Evolutionary conservation across 257 asterid species (phyloP).

Genomic region (Solanum paucissectum): DNA sequence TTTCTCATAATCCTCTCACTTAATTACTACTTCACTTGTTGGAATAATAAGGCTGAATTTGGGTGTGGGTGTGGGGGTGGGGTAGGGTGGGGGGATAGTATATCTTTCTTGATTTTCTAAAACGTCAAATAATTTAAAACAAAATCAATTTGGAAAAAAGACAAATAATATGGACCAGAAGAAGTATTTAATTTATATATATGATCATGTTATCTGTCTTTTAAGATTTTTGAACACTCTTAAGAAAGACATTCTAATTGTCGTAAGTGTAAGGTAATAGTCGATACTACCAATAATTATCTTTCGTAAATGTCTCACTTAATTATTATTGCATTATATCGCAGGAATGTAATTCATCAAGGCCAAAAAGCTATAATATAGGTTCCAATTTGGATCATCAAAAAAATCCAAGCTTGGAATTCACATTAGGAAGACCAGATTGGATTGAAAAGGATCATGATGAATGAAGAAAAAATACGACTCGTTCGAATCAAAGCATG

Average conservation of each 20-base stretch:
- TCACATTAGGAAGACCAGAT: slow-evolving; percentile 21
- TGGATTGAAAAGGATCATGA: slow-evolving; percentile 31
- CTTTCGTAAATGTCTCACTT: background rate
- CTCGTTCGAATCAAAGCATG: background rate
- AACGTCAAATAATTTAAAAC: background rate
- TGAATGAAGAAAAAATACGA: slow-evolving; percentile 4
- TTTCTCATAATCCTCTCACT: background rate
- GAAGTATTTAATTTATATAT: background rate
- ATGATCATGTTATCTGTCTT: background rate
- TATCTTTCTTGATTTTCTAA: background rate
- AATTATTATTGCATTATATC: background rate
- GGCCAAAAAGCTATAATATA: slow-evolving; percentile 14
- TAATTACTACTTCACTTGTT: too few species aligned
- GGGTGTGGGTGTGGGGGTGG: too few species aligned
- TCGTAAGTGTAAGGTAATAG: background rate
- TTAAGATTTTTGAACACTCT: background rate
- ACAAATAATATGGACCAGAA: background rate
- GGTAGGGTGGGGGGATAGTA: too few species aligned
- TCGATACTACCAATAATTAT: background rate
- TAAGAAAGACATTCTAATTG: background rate
- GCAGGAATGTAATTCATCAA: slow-evolving; percentile 36
- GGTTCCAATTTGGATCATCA: slow-evolving; percentile 8
- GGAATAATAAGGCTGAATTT: too few species aligned
- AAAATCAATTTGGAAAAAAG: background rate
- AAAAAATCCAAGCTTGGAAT: slow-evolving; percentile 28